phyloP scores from a whole-genome alignment of 768 basidiomycete species.

The Calocybe gangraenosa region DNA sequence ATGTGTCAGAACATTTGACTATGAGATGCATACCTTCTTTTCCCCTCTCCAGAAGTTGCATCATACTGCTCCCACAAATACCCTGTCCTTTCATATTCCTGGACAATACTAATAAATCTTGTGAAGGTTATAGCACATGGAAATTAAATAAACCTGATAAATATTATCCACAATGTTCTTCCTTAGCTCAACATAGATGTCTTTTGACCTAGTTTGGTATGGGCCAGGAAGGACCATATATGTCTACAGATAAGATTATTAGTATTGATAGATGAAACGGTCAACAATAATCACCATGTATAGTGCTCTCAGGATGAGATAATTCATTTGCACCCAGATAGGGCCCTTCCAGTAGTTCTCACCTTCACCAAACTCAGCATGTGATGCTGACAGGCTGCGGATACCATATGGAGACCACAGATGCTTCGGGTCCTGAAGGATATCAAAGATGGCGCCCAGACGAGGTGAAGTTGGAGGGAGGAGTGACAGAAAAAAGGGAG shows the following conservation, averaged over 20 bases:
- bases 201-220: constrained; percentile 63
- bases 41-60: constrained; percentile 75
- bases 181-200: constrained; percentile 79
- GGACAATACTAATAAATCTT: too few species aligned
- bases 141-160: constrained; percentile 35
- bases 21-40: constrained; percentile 69
- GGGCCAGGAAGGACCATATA: constrained; percentile 83
- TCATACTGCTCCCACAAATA: constrained; percentile 99
- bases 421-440: constrained; percentile 75
- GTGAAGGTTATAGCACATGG: too few species aligned
- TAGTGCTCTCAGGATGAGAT: constrained; percentile 75
- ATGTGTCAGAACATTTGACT: too few species aligned
- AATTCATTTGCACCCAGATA: constrained; percentile 98
- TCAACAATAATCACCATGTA: constrained; percentile 50
- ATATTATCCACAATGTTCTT: constrained; percentile 85
- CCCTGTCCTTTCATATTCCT: constrained; percentile 92
- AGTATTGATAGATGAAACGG: neutral
- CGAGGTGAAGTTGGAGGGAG: constrained; percentile 75
- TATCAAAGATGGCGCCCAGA: constrained; percentile 75
- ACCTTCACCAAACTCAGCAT: constrained; percentile 85
- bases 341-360: constrained; percentile 99
- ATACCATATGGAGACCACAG: constrained; percentile 92
- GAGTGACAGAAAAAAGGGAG: constrained; percentile 85
- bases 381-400: constrained; percentile 81
- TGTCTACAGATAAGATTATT: constrained; percentile 38